Evolutionary conservation across 345 rosid genomes (phyloP).

Genomic region (Populus ilicifolia): DNA sequence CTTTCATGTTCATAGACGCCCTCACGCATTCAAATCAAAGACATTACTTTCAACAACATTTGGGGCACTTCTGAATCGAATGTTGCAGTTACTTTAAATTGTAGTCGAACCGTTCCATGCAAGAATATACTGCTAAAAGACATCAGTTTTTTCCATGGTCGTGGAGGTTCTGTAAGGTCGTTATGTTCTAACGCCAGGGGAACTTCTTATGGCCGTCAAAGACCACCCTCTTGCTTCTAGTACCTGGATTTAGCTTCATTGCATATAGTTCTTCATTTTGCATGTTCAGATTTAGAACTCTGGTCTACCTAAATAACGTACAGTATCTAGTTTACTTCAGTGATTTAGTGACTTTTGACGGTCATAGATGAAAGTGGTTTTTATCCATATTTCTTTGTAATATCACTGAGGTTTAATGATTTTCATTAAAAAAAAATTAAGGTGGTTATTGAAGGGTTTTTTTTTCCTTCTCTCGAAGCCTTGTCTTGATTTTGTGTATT

Average conservation of each 20-base stretch:
- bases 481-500: too few relatives aligned
- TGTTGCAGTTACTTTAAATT: slow-evolving; percentile 17
- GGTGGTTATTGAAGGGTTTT: too few relatives aligned
- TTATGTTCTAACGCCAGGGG: slow-evolving; percentile 24
- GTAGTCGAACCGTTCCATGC: slow-evolving; percentile 24
- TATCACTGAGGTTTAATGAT: too few relatives aligned
- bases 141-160: slow-evolving; percentile 9
- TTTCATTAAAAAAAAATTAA: too few relatives aligned
- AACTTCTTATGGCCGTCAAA: slow-evolving; percentile 4
- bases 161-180: background rate
- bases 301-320: background rate
- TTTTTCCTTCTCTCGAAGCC: too few relatives aligned
- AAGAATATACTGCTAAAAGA: slow-evolving; percentile 13
- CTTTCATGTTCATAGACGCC: background rate
- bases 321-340: background rate
- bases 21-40: slow-evolving; percentile 16
- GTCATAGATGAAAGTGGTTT: too few relatives aligned
- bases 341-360: too few relatives aligned
- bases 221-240: slow-evolving; percentile 23
- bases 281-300: background rate
- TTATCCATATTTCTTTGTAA: too few relatives aligned
- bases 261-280: too few relatives aligned
- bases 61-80: slow-evolving; percentile 12
- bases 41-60: slow-evolving; percentile 16
- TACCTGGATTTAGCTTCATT: too few relatives aligned